Evolutionary conservation across 2,329 filamentous ascomycete species (phyloP).

Genomic region (Endocalyx cinctus): DNA sequence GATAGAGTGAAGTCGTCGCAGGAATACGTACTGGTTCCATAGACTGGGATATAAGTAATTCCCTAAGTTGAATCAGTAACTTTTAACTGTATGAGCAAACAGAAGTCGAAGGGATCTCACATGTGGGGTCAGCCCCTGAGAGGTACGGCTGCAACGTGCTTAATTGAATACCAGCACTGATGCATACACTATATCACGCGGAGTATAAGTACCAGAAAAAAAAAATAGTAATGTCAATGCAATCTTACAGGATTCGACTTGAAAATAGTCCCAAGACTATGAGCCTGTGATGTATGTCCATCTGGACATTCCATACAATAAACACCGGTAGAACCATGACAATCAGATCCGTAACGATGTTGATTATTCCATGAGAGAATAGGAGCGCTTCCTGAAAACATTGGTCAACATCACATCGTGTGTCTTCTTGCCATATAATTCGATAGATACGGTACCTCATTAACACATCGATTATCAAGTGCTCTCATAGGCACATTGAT

Average conservation of each 20-base stretch:
- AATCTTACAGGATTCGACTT: conserved; percentile 2
- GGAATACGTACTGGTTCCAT: conserved; percentile 7
- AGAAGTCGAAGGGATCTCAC: conserved; percentile 1
- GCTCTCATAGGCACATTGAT: conserved; percentile 1
- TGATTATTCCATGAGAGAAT: conserved; percentile 7
- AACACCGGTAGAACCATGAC: conserved; percentile 4
- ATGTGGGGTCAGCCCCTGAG: conserved; percentile 4
- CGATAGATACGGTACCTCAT: too few species aligned
- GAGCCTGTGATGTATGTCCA: conserved; percentile 2
- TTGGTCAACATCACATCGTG: too few species aligned
- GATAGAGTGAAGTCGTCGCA: background rate
- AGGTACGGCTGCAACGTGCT: conserved; percentile 3
- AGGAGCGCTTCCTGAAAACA: conserved; percentile 4
- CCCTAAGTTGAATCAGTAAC: conserved; percentile 3
- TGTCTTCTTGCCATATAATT: too few species aligned
- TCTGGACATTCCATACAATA: conserved; percentile 8
- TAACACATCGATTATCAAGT: conserved; percentile 1
- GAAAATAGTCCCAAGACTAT: conserved; percentile 6
- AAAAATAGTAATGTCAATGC: too few species aligned
- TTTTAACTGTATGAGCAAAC: background rate
- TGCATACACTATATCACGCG: conserved; percentile 3
- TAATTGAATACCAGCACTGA: conserved; percentile 4
- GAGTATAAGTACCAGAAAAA: background rate
- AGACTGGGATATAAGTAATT: conserved; percentile 5
- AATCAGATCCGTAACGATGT: conserved; percentile 6